Base-by-base conservation (phyloP, 139 green algal genomes). In the Marvania coccoides region DNA sequence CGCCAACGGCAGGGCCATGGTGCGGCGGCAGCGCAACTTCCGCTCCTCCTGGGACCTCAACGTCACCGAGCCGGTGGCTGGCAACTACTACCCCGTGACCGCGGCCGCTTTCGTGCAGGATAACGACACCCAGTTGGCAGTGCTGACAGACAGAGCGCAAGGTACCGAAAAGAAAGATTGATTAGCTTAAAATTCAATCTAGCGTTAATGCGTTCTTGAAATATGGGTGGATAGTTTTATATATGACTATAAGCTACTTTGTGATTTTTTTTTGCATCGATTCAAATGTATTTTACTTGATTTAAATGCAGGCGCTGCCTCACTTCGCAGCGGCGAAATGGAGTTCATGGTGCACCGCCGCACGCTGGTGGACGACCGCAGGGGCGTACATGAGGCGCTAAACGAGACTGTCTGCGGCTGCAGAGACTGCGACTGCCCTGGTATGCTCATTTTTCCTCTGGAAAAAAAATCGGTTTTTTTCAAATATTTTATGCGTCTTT, bases 71-170 rank as follows among this genome's bases (percentile, higher is more conserved):
- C 69, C 66, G 5, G 64, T 81, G 5, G 73, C 87, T 23, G 76
- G 82, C 39, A 92, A 92, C 69, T 94, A 80, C 75, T 92, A 92
- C 71, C 87, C 87, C 6, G 59, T 92, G 34, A 91, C 87, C 3
- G 64, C 83, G 0, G 78, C 71, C 19, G 80, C 74, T 13, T 71
- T 75, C 47, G 63, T 92, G 8, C 35, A 70, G 42, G 80, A 79
- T 9, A 2, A 42, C 7, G 23, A 29, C 6, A 6, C 29, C 28
- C 39, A 67, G 67, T 54, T 90, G 47, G 63, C 61, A 2, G 39
- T 90, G 30, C 38, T 89, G 14, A 87, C 79, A 7, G 87, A 92
- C 46, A 58, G 87, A 1, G 78, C 78, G 2, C 84, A 92, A 37
- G 86, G 83, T 45, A n/a, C n/a, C n/a, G n/a, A n/a, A n/a, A n/a